A percentile compares a stretch with the other conserved stretches of the same genome.
Conservation (phyloP, 2,329 filamentous ascomycete species). For the Tolypocladium sp. region DNA sequence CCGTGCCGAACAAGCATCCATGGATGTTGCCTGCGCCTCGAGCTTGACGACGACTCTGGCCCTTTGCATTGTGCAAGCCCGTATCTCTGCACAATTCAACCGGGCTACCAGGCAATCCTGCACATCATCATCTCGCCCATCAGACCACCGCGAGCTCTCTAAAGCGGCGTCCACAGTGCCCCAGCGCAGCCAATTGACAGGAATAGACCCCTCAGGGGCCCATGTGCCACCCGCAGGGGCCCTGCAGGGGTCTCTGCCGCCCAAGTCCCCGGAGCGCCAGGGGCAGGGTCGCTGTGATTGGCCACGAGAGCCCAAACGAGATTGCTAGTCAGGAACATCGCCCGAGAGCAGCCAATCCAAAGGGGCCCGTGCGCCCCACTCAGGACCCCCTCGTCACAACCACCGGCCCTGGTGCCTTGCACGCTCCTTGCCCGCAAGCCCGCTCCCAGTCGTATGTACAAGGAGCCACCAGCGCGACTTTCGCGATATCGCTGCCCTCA, state of each 20-base stretch:
- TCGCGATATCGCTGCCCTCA: no score
- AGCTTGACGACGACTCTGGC: no score
- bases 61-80: not conserved
- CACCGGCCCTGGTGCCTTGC: not conserved
- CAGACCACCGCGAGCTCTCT: not conserved
- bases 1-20: no score
- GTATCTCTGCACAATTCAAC: not conserved
- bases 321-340: slow-evolving; percentile 7
- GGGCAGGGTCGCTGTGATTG: not conserved
- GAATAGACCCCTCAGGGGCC: not conserved
- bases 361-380: not conserved
- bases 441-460: no score
- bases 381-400: not conserved
- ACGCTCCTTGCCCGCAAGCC: no score
- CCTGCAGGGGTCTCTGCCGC: not conserved
- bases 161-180: not conserved
- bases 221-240: not conserved
- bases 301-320: not conserved
- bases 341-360: not conserved
- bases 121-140: not conserved
- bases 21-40: no score
- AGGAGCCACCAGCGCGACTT: no score
- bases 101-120: not conserved
- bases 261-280: not conserved
- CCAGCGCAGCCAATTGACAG: not conserved